Evolutionary conservation across 768 basidiomycete species (phyloP), one percentile per base, ranked within the genome.

Genomic region (Xerocomus spinulosus): DNA sequence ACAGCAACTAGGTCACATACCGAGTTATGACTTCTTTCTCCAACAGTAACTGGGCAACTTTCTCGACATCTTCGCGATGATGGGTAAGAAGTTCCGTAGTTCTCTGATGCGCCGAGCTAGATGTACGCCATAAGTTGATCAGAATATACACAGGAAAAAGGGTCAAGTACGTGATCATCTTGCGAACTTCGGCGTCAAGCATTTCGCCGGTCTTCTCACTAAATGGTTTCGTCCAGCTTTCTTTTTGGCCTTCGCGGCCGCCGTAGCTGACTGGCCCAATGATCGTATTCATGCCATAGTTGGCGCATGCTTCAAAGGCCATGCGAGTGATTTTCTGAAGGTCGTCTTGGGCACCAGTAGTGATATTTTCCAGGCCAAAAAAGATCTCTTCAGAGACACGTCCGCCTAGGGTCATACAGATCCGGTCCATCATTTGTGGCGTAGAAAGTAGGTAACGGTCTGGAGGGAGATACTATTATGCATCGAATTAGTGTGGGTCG

Each of bases 381-480:
- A 98, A 96, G 49, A 99, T 94, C 68, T 99, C 96, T 70, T 99
- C 96, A 0, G 94, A 88, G 8, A 98, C 95, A 44, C 96, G 88
- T 10, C 96, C 96, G 48, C 96, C 96, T 20, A 99, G 79, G 0
- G 96, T 98, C 92, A 98, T 97, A 68, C 92, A 94, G 73, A 99
- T 98, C 46, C 92, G 80, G 66, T 99, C 95, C 24, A 79, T 63
- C 79, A 99, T 87, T 68, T 98, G 94, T 38, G 93, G 92, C 0
- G 91, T 93, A 7, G 94, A 92, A 52, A 95, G 82, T 18, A 99
- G 82, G 74, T 95, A 98, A 37, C 92, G 87, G 59, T 99, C 95
- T 29, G 92, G 87, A 45, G 93, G 94, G 5, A 97, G 78, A 68
- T 98, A 97, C 86, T 93, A 53, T 37, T 32, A 23, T 25, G 52